phyloP scores from a whole-genome alignment of 164 flowering plant genomes.

The Amborella trichopoda region DNA sequence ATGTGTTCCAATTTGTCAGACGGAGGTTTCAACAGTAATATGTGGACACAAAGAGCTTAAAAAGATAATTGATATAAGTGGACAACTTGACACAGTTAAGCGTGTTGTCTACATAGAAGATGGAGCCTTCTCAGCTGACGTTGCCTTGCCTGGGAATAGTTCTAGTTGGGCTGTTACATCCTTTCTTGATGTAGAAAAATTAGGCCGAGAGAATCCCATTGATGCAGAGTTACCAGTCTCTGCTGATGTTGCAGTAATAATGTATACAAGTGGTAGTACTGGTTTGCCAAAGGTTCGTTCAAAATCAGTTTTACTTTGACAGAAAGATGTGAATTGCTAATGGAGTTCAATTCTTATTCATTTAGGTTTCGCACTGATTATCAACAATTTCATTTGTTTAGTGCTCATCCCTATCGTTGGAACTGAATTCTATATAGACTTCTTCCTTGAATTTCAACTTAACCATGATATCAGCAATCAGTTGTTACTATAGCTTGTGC shows the following conservation, averaged over 20 bases:
- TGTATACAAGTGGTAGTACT: conserved; percentile 99
- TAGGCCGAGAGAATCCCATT: conserved; percentile 61
- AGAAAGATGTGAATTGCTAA: too few relatives aligned
- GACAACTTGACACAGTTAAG: conserved; percentile 81
- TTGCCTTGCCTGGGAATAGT: conserved; percentile 23
- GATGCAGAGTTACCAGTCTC: conserved; percentile 62
- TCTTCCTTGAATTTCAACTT: too few relatives aligned
- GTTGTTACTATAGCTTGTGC: too few relatives aligned
- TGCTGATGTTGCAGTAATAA: conserved; percentile 90
- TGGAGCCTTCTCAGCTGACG: conserved; percentile 30
- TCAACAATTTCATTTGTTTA: too few relatives aligned
- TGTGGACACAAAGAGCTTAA: conserved; percentile 84
- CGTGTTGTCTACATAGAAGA: conserved; percentile 78
- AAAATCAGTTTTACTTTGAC: too few relatives aligned
- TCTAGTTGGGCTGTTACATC: conserved; percentile 41
- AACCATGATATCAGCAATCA: too few relatives aligned
- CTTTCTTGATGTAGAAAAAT: conserved; percentile 47
- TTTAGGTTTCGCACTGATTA: too few relatives aligned
- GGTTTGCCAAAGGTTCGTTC: conserved; percentile 90
- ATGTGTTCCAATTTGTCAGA: conserved; percentile 31
- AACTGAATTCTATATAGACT: too few relatives aligned
- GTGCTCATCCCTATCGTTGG: too few relatives aligned
- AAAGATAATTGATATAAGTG: conserved; percentile 59
- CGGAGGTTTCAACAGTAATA: conserved; percentile 91
- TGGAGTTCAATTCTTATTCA: too few relatives aligned